Evolutionary conservation across 441 rosid genomes (phyloP).

Genomic region (Gossypium schwendimanii): DNA sequence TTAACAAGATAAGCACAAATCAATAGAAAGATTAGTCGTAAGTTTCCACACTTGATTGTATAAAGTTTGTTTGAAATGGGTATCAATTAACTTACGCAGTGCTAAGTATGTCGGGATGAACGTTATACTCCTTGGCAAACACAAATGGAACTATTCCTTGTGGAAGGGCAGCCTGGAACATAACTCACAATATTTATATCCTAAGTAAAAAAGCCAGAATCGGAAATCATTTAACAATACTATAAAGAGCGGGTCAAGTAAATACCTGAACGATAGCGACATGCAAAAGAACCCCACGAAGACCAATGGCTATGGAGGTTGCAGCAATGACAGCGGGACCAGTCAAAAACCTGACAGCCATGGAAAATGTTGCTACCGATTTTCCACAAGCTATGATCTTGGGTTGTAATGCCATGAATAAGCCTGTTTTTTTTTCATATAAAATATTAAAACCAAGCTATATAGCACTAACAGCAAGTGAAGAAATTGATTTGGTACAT

Average conservation of each 20-base stretch:
- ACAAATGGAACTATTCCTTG: constrained; percentile 88
- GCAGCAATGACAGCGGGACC: constrained; percentile 96
- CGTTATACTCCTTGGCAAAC: constrained; percentile 80
- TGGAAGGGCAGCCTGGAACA: constrained; percentile 76
- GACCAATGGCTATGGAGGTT: constrained; percentile 73
- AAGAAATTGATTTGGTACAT: no score
- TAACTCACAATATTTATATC: no score
- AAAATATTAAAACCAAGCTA: neutral
- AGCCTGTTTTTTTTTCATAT: constrained; percentile 33
- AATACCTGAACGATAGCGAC: constrained; percentile 75
- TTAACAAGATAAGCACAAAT: no score
- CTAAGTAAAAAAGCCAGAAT: no score
- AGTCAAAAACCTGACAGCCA: constrained; percentile 84
- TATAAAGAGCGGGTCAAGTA: no score
- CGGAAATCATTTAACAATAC: no score
- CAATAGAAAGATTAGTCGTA: no score
- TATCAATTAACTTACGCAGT: constrained; percentile 56
- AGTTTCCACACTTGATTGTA: no score
- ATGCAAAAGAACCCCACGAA: constrained; percentile 71
- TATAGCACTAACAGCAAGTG: no score
- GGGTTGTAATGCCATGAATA: constrained; percentile 89
- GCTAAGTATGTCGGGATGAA: constrained; percentile 83
- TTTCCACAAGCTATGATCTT: constrained; percentile 80
- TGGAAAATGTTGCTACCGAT: constrained; percentile 75
- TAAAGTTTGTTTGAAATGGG: no score